Base-by-base conservation (phyloP, 73 alveolate species). In the Symbiodinium natans region DNA sequence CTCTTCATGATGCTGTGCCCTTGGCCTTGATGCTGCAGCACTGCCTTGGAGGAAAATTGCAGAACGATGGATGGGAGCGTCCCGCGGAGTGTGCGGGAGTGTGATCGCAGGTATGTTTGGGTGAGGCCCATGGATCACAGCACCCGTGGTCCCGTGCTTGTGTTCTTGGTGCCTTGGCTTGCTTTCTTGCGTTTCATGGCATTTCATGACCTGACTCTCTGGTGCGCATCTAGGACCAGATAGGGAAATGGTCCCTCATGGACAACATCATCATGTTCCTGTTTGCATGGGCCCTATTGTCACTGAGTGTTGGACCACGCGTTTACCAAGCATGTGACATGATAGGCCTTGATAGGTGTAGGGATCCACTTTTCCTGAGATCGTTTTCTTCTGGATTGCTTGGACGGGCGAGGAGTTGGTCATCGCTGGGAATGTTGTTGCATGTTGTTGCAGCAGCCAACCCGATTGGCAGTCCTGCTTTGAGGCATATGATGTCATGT, bases 231-330 rank as follows among this genome's bases (percentile, higher is more conserved):
- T 15, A 90, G 97, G 97, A 90, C 33, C 87, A 82, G 41, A 71
- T 90, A n/a, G 97, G 97, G 29, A 90, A 90, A 56, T 90, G 97
- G 97, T 90, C 97, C 31, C 54, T 90, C 75, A 90, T 90, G 97
- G 97, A 90, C 87, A 90, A 90, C 77, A 90, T 90, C 77, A 90
- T 90, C 36, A 46, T 90, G 29, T 90, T 90, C 77, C 77, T 90
- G 19, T 90, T 90, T 40, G 97, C 48, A 19, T 1, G 84, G 59
- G 25, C 85, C 86, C 36, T 42, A 48, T 52, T 52, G 34, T 10
- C 46, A 1, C 48, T 82, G 41, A 17, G n/a, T n/a, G n/a, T n/a
- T n/a, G n/a, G n/a, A n/a, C n/a, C n/a, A n/a, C n/a, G n/a, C n/a
- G n/a, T n/a, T n/a, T n/a, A n/a, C n/a, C n/a, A n/a, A n/a, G n/a